Conservation (phyloP, 78 protist species). For the Dictyostelium brefeldianum region DNA sequence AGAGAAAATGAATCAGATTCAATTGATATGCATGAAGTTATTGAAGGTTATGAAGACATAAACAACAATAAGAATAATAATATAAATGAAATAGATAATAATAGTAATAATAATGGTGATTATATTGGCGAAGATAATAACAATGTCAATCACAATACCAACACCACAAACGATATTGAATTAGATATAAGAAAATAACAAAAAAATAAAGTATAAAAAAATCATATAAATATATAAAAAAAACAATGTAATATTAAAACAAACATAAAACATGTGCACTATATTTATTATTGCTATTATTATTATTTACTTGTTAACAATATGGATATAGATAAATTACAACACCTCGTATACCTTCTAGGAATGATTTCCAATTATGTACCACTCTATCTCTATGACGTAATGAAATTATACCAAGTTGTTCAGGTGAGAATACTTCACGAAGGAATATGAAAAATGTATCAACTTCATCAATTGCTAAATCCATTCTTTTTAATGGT, state of each 20-base stretch:
- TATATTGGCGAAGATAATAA: background rate
- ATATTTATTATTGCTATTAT: background rate
- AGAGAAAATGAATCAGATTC: background rate
- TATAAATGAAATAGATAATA: conserved; percentile 2
- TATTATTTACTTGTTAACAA: background rate
- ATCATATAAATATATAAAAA: background rate
- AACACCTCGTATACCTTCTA: conserved; percentile 48
- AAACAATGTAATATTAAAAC: background rate
- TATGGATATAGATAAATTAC: conserved; percentile 46
- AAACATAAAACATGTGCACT: background rate
- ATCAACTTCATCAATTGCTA: conserved; percentile 30
- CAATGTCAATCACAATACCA: background rate
- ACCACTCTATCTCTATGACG: conserved; percentile 58
- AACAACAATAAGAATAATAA: background rate
- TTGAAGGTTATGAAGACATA: background rate
- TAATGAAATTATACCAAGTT: conserved; percentile 15
- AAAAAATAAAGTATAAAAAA: too few species aligned
- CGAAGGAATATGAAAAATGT: conserved; percentile 35
- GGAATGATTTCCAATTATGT: conserved; percentile 69
- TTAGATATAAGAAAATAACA: background rate
- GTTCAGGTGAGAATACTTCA: conserved; percentile 59
- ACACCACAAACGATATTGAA: background rate
- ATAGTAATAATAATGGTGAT: background rate
- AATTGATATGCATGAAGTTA: background rate
- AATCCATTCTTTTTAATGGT: conserved; percentile 57